phyloP scores from a whole-genome alignment of 805 yeast species.

The Wickerhamomyces rabaulensis region DNA sequence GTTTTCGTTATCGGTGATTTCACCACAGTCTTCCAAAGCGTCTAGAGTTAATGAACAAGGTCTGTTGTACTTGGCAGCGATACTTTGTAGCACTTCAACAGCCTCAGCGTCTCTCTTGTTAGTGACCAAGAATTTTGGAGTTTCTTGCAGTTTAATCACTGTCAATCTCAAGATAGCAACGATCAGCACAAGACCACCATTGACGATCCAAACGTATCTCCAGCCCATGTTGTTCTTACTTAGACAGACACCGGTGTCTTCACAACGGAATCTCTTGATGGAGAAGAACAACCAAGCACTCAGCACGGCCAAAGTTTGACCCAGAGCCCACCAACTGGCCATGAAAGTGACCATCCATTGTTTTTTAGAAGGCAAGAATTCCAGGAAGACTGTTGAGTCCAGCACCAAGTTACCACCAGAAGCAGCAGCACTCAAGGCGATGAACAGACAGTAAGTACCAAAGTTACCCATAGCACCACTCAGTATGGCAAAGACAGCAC shows the following conservation, averaged over 20 bases:
- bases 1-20: conserved; percentile 25
- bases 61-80: conserved; percentile 42
- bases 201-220: conserved; percentile 49
- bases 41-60: conserved; percentile 37
- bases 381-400: conserved; percentile 45
- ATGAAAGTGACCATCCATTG: conserved; percentile 46
- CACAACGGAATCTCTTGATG: conserved; percentile 40
- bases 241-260: conserved; percentile 33
- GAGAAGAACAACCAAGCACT: conserved; percentile 46
- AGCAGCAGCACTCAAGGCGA: conserved; percentile 38
- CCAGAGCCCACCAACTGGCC: conserved; percentile 54
- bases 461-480: conserved; percentile 43
- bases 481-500: conserved; percentile 40
- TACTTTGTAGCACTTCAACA: conserved; percentile 34
- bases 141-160: conserved; percentile 38
- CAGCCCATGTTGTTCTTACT: conserved; percentile 45
- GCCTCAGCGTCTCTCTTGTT: conserved; percentile 46
- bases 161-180: conserved; percentile 43
- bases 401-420: conserved; percentile 50
- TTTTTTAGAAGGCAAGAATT: conserved; percentile 41
- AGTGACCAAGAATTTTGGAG: conserved; percentile 47
- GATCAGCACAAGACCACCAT: conserved; percentile 43
- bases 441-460: conserved; percentile 43
- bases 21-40: conserved; percentile 40
- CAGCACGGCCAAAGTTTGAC: conserved; percentile 44